Evolutionary conservation across 495 filamentous ascomycete species (phyloP), one percentile per base, ranked within the genome.

Genomic region (Chaetomium fimeti): DNA sequence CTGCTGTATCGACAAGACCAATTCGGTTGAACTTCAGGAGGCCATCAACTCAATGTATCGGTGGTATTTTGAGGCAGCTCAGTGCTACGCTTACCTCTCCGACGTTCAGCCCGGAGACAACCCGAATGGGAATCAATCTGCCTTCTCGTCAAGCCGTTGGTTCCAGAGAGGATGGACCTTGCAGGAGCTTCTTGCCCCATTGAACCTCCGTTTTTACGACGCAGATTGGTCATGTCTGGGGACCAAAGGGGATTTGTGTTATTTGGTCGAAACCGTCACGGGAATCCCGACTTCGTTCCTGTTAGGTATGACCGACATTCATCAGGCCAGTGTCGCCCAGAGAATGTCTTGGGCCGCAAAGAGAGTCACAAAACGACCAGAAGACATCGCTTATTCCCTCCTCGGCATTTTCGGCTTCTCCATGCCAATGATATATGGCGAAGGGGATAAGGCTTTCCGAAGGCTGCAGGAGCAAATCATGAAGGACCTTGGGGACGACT

Each of bases 101-200:
- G 71, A 73, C 27, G 61, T 71, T 0, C 9, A 27, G 1, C 11
- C n/a, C 18, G 5, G 5, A 11, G 20, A 57, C 4, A 2, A 29
- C 5, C 0, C 12, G 7, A 2, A 25, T 0, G 1, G 22, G 0
- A 1, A 22, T 25, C 0, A 32, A 16, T 24, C 13, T 27, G n/a
- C 38, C 20, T 63, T 62, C 40, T 20, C 42, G 0, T n/a, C 9
- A 0, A 65, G 71, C 52, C 66, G 64, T 5, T 81, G 79, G 77
- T 79, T 81, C 45, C 69, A 61, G 1, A 64, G 79, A 45, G 78
- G 78, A 0, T 82, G 77, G 76, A 80, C 77, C 4, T 49, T 81
- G 25, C 76, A 81, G 47, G 77, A 81, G 61, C 71, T 81, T 0
- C 61, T 82, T 12, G 75, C 77, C 0, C 74, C 76, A 0, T 18